Base-by-base conservation (phyloP, 352 stramenopile species). In the Thraustochytrium sp. region DNA sequence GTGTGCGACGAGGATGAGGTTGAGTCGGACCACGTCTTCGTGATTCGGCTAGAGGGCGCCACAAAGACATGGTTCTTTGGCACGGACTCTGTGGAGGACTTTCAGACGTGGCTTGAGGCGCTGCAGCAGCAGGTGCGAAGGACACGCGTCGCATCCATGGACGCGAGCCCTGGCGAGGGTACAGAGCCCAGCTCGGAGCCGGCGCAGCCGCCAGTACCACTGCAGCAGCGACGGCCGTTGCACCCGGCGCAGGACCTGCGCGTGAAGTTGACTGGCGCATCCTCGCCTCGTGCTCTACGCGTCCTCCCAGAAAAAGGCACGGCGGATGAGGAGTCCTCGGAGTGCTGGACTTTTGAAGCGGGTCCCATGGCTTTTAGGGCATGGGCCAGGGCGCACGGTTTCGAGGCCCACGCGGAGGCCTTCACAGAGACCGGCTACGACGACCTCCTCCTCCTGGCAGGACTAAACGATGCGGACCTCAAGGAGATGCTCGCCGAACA, bases 21-120 rank as follows among this genome's bases (percentile, higher is more conserved):
- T 23, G 16, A 18, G 18, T 55, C n/a, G 62, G 40, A 75, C 23
- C 76, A 16, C 37, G 2, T 38, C 9, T 80, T 80, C 31, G 26
- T 29, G 29, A 68, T 80, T 26, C 13, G 21, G 11, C n/a, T 80
- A 23, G 31, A 68, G 2, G 13, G 31, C 53, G 46, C 37, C 16
- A n/a, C 68, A 4, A 23, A 61, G 42, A 80, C 53, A 5, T 80
- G 68, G 68, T 42, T 75, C 23, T 31, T 80, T 16, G 68, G 48
- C 23, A 44, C 40, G 21, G 38, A 68, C 38, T 80, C 68, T 16
- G 63, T 80, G 0, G 68, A 80, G 42, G 68, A 80, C 53, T 55
- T 80, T 46, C 68, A 80, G 51, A 48, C 46, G 3, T 80, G 68
- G 68, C 68, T 80, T 38, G 68, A 80, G 31, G 68, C 68, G n/a